Conservation (phyloP, 2,329 filamentous ascomycete genomes). For the Hymenoscyphus linearis region DNA sequence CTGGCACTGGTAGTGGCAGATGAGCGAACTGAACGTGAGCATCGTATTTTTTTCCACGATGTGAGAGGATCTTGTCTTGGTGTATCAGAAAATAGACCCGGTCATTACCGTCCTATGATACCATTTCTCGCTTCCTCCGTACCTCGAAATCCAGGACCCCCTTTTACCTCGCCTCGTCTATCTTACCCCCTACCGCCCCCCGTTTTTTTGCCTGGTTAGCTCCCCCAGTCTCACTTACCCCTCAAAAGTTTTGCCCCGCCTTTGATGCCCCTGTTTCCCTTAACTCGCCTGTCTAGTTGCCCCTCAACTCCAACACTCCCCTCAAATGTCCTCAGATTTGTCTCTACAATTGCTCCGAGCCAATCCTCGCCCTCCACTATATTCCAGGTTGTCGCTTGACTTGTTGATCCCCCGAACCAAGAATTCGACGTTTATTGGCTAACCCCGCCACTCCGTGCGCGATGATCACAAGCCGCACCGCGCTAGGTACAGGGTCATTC, state of each 20-base stretch:
- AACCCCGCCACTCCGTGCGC: not conserved
- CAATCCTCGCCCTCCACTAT: not conserved
- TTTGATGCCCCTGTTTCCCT: not conserved
- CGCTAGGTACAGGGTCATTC: not conserved
- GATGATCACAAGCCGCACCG: slow-evolving; percentile 8
- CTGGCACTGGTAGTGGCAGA: no score
- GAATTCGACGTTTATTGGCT: not conserved
- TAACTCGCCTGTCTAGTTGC: not conserved
- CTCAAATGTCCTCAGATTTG: not conserved
- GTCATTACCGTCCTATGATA: not conserved
- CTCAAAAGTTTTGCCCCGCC: not conserved
- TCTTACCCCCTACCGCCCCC: not conserved
- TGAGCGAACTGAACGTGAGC: no score
- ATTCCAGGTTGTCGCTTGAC: not conserved
- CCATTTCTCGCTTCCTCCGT: not conserved
- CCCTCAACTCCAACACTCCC: not conserved
- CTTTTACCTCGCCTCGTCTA: not conserved
- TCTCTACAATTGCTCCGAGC: not conserved
- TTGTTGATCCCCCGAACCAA: slow-evolving; percentile 1
- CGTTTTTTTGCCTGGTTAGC: not conserved
- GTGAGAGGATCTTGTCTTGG: not conserved
- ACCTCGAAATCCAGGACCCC: not conserved
- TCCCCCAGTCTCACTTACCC: not conserved
- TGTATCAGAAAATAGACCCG: not conserved
- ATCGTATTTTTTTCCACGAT: no score